Conservation (phyloP, 352 stramenopile species). For the Phytopythium kandeliae region DNA sequence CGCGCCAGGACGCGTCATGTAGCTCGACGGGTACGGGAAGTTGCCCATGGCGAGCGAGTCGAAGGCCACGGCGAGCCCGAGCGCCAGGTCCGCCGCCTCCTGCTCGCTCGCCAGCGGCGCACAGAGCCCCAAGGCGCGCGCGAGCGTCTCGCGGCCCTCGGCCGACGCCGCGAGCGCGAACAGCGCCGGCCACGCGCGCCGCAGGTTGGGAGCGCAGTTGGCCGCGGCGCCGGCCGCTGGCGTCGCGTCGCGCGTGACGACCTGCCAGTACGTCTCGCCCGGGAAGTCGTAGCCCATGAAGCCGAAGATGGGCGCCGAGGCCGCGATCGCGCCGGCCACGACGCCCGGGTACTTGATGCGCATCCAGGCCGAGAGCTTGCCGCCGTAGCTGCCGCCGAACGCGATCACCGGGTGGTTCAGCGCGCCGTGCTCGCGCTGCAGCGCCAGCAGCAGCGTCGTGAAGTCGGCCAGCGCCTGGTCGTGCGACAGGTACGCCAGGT, state of each 20-base stretch:
- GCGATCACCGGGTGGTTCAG: constrained; percentile 85
- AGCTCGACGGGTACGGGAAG: constrained; percentile 94
- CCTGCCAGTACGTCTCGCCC: constrained; percentile 77
- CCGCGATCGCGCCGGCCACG: constrained; percentile 90
- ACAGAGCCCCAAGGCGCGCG: constrained; percentile 62
- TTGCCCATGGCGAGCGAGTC: constrained; percentile 94
- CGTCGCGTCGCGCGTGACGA: constrained; percentile 72
- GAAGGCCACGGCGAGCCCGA: constrained; percentile 81
- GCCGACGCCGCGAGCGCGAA: constrained; percentile 64
- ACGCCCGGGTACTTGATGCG: constrained; percentile 94
- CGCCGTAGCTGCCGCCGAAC: constrained; percentile 95
- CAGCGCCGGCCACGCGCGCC: constrained; percentile 71
- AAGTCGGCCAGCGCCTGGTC: constrained; percentile 94
- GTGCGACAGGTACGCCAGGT: constrained; percentile 82
- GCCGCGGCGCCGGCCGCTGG: constrained; percentile 54
- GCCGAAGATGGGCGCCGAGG: constrained; percentile 90
- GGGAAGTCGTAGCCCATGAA: constrained; percentile 73
- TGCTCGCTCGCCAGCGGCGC: constrained; percentile 37
- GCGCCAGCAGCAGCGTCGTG: constrained; percentile 78
- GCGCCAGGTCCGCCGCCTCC: constrained; percentile 57
- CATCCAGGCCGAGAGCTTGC: constrained; percentile 94
- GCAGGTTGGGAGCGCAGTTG: constrained; percentile 83
- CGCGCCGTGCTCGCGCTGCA: constrained; percentile 74
- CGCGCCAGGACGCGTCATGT: constrained; percentile 76
- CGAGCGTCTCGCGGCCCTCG: constrained; percentile 41